Base-by-base conservation (phyloP, 331 rosid species). In the Prunus yedoensis region DNA sequence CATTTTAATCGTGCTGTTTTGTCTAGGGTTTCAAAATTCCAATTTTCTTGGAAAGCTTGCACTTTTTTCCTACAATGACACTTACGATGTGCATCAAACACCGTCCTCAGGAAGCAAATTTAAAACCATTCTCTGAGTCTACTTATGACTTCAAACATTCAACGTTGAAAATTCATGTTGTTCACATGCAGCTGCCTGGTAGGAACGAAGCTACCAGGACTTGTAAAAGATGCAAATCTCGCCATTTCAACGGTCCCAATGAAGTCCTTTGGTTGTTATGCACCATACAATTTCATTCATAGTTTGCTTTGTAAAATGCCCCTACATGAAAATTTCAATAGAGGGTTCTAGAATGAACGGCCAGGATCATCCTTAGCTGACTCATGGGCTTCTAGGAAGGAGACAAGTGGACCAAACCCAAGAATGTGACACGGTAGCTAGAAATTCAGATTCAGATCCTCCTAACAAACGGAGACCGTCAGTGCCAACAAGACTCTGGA, bases 371-470 rank as follows among this genome's bases (percentile, higher is more conserved):
- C 18, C 68, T 25, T 25, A 1, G 27, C 27, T n/a, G 30, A 57
- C 27, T 49, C 15, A 32, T 52, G 10, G 70, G 67, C 76, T 50
- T 51, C 52, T 20, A 74, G 30, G 73, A 59, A 72, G 71, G 76
- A 52, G 71, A 74, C 50, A 60, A 68, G 72, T 71, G 71, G 75
- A 81, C 70, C 71, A 46, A 43, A 71, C 30, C 52, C 45, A 41
- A 61, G 64, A 65, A 62, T 38, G 43, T 68, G 25, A 61, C 65
- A 78, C 76, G 28, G 43, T 38, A 7, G 43, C 70, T 70, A 70
- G 43, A 60, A 71, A 52, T 49, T 54, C 53, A 80, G 82, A 68
- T 74, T 61, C 25, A 68, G 88, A 91, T 84, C 5, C 63, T 82
- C 75, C 79, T 1, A 49, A 50, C 68, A 35, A 51, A 17, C 70